Conservation (phyloP, 1,139 yeast species). For the Debaryomycetaceae sp. region DNA sequence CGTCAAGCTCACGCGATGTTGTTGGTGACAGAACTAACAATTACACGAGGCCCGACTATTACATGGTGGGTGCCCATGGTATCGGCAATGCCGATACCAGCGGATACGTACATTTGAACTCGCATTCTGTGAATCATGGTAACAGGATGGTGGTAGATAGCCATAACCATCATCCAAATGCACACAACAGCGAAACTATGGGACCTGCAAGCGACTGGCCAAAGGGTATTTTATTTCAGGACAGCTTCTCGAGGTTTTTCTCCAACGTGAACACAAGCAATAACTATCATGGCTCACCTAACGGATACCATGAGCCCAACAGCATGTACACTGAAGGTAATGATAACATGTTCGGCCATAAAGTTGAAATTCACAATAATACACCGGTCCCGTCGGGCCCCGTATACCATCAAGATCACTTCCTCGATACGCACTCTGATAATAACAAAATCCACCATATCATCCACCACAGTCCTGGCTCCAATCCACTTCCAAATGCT, state of each 20-base stretch:
- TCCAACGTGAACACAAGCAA: neutral
- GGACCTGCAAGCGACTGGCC: neutral
- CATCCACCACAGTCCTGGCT: neutral
- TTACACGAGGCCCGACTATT: neutral
- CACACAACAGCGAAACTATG: neutral
- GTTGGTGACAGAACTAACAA: neutral
- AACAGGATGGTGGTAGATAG: neutral
- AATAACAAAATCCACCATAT: neutral
- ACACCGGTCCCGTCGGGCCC: neutral
- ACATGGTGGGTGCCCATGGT: neutral
- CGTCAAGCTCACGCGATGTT: neutral
- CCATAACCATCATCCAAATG: neutral
- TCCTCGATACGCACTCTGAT: neutral
- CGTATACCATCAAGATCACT: neutral
- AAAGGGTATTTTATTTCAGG: neutral
- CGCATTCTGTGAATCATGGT: neutral
- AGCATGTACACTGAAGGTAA: neutral
- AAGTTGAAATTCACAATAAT: neutral
- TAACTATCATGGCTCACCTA: slow-evolving; percentile 3
- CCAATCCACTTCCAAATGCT: slow-evolving; percentile 13
- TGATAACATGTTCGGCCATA: neutral
- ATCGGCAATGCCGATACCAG: neutral
- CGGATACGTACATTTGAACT: neutral
- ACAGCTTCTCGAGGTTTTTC: neutral
- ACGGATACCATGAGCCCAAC: neutral